Percentiles rank a stretch among this genome's conserved stretches.
phyloP scores from a whole-genome alignment of 352 stramenopile species.

The Phytophthora podocarpi region DNA sequence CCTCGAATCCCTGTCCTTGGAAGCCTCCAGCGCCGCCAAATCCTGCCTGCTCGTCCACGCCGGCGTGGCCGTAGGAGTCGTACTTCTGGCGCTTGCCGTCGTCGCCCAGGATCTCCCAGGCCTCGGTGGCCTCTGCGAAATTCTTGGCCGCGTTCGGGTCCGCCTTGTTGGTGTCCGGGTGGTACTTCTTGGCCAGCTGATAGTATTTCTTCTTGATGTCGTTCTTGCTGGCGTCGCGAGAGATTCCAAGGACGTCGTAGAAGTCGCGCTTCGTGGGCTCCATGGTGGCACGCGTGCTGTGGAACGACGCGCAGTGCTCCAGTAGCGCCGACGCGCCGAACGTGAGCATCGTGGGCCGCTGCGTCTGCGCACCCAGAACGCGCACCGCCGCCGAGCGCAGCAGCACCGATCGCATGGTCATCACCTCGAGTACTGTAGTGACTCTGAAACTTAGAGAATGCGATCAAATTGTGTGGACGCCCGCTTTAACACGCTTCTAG shows the following conservation, averaged over 20 bases:
- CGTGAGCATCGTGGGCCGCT: neutral
- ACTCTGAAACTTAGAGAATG: slow-evolving; percentile 20
- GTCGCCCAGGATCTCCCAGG: slow-evolving; percentile 93
- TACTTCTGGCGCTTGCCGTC: slow-evolving; percentile 95
- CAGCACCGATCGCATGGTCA: slow-evolving; percentile 38
- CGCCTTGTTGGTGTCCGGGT: slow-evolving; percentile 98
- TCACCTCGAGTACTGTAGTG: slow-evolving; percentile 7
- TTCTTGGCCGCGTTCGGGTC: slow-evolving; percentile 91
- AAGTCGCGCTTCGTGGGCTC: slow-evolving; percentile 92
- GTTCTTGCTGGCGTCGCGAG: slow-evolving; percentile 88
- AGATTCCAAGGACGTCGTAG: slow-evolving; percentile 96
- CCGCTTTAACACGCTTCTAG: slow-evolving; percentile 26
- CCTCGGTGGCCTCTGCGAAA: slow-evolving; percentile 93
- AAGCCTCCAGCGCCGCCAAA: slow-evolving; percentile 67
- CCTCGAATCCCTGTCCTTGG: slow-evolving; percentile 81
- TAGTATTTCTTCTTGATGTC: slow-evolving; percentile 99
- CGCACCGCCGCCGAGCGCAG: slow-evolving; percentile 29
- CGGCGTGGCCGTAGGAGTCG: slow-evolving; percentile 95
- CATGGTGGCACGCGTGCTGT: slow-evolving; percentile 62
- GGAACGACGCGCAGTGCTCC: slow-evolving; percentile 45
- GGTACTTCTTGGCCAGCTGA: slow-evolving; percentile 97
- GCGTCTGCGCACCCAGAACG: slow-evolving; percentile 9
- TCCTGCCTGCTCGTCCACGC: slow-evolving; percentile 91
- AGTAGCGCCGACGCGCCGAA: slow-evolving; percentile 16
- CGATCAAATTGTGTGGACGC: slow-evolving; percentile 32